Conservation (phyloP, 75 land plant species). For the Selaginella moellendorffii region DNA sequence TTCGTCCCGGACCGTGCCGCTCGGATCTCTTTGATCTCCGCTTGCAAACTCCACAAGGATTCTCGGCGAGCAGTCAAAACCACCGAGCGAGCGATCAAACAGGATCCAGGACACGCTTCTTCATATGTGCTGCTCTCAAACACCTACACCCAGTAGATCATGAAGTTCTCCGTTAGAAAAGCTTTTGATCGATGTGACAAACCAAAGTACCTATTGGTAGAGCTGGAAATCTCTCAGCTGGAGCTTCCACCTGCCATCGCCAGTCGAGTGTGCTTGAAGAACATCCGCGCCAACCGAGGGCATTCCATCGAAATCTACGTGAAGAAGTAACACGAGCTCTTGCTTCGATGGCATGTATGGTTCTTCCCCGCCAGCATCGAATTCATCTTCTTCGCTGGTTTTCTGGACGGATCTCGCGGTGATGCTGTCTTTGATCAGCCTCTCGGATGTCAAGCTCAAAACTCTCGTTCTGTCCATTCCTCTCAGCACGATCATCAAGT, state of each 20-base stretch:
- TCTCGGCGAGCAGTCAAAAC: constrained; percentile 13
- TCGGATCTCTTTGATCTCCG: constrained; percentile 38
- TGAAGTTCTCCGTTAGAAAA: too few relatives aligned
- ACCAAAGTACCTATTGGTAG: too few relatives aligned
- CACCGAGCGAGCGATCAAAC: neutral
- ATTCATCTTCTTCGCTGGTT: neutral
- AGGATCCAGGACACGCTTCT: neutral
- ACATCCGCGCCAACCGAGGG: constrained; percentile 29
- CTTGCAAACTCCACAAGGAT: constrained; percentile 31
- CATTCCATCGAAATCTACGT: constrained; percentile 20
- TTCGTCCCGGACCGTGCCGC: constrained; percentile 27
- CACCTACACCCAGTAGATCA: neutral
- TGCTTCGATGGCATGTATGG: constrained; percentile 23
- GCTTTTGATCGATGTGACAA: too few relatives aligned
- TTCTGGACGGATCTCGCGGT: neutral
- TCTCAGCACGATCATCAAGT: constrained; percentile 12
- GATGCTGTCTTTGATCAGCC: neutral
- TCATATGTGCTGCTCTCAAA: neutral
- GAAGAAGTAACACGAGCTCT: constrained; percentile 24
- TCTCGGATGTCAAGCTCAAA: constrained; percentile 15
- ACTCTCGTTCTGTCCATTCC: constrained; percentile 27
- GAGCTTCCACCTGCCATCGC: constrained; percentile 12
- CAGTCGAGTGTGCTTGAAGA: constrained; percentile 9
- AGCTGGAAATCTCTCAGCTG: constrained; percentile 14
- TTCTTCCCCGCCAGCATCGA: constrained; percentile 27